These are phyloP conservation scores for Nakataea oryzae DNA, from an alignment of 2,329 filamentous ascomycete species.

Conservation along the genomic window DNA sequence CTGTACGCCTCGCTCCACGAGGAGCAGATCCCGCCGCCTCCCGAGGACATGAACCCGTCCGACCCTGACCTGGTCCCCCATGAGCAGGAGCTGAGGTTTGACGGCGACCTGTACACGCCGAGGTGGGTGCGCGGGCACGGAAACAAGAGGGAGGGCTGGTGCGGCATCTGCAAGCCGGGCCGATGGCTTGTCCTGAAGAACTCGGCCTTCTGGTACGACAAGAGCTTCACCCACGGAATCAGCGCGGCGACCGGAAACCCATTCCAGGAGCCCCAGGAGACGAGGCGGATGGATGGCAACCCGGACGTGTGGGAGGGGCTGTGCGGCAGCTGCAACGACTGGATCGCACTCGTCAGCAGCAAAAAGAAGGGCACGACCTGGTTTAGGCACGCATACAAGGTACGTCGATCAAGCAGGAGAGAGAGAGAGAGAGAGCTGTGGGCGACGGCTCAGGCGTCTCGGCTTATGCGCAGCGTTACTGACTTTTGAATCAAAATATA, in stretches of 20 bases:
- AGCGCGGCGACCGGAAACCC: constrained; percentile 69
- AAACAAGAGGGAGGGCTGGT: constrained; percentile 84
- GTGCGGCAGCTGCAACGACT: constrained; percentile 69
- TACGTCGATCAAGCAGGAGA: constrained; percentile 22
- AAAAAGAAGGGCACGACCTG: constrained; percentile 91
- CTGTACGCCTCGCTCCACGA: constrained; percentile 66
- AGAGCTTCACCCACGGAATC: constrained; percentile 81
- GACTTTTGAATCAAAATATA: constrained; percentile 17
- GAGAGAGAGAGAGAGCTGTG: too few species aligned
- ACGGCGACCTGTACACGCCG: constrained; percentile 74
- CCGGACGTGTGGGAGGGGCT: constrained; percentile 74
- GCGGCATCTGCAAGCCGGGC: constrained; percentile 76
- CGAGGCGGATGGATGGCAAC: constrained; percentile 67
- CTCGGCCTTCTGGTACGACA: constrained; percentile 89
- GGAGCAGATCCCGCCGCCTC: constrained; percentile 62
- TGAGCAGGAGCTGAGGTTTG: constrained; percentile 70
- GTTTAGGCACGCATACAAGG: constrained; percentile 86
- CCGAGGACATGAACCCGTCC: constrained; percentile 70
- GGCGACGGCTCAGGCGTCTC: not conserved
- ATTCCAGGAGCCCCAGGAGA: constrained; percentile 69
- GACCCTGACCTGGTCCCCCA: constrained; percentile 68
- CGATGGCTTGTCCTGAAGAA: constrained; percentile 84
- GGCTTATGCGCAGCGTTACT: not conserved
- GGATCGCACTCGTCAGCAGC: constrained; percentile 72
- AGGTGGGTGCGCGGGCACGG: constrained; percentile 77